phyloP scores from a whole-genome alignment of 192 early-diverging fungal species.

The Kappamyces sp. region DNA sequence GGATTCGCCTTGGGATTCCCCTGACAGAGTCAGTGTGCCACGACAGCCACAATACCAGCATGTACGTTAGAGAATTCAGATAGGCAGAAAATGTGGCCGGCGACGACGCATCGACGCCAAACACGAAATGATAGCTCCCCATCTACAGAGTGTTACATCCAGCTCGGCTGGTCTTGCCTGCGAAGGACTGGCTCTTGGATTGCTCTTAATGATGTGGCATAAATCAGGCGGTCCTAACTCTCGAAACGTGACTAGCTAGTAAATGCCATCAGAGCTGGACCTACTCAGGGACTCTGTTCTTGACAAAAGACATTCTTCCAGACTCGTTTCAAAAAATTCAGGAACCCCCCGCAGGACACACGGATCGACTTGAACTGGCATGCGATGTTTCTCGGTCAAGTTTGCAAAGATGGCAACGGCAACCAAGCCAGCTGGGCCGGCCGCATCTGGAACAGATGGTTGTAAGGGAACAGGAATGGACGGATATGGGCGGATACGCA shows the following conservation, averaged over 20 bases:
- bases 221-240: constrained; percentile 97
- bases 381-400: constrained; percentile 2
- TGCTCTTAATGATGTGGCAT: constrained; percentile 91
- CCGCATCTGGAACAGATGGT: too few species aligned
- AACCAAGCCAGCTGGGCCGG: too few species aligned
- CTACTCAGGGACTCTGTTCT: constrained; percentile 90
- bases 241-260: constrained; percentile 41
- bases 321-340: constrained; percentile 92
- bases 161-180: constrained; percentile 50
- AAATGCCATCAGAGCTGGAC: constrained; percentile 13
- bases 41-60: constrained; percentile 47
- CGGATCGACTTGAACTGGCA: constrained; percentile 38
- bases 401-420: too few species aligned
- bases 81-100: constrained; percentile 97
- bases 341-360: constrained; percentile 56
- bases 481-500: too few species aligned
- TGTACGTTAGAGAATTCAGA: constrained; percentile 91
- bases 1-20: constrained; percentile 24
- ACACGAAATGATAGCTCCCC: constrained; percentile 58
- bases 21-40: constrained; percentile 10
- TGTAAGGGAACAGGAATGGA: too few species aligned
- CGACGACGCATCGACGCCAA: constrained; percentile 62
- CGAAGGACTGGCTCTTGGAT: constrained; percentile 70
- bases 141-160: constrained; percentile 50
- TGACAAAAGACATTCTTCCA: constrained; percentile 80